A percentile compares a stretch with the other conserved stretches of the same genome.
These are phyloP conservation scores for Ceriops decandra DNA, from an alignment of 345 rosid genomes.

Conservation along the genomic window DNA sequence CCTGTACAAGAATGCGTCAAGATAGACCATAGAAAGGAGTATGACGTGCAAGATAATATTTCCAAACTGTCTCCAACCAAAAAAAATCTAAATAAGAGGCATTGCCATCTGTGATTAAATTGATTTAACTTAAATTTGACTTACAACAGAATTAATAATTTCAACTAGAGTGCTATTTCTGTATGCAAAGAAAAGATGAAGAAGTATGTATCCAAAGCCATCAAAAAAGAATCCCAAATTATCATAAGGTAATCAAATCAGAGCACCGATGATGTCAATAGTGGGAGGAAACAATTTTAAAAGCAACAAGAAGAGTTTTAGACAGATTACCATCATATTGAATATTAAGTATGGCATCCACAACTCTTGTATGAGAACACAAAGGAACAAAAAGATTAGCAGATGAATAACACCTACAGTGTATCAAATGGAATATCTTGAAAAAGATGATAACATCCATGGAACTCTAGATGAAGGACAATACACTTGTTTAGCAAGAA, in stretches of 20 bases:
- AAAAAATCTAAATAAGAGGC: slow-evolving; percentile 63
- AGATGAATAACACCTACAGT: neutral
- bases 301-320: neutral
- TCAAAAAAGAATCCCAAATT: neutral
- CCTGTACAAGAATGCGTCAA: slow-evolving; percentile 68
- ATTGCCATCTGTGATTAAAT: slow-evolving; percentile 61
- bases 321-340: neutral
- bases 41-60: slow-evolving; percentile 64
- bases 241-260: neutral
- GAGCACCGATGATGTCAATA: neutral
- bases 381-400: neutral
- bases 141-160: slow-evolving; percentile 13
- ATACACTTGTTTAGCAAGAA: too few species aligned
- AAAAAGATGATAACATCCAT: neutral
- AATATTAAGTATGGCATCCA: neutral
- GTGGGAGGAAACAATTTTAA: neutral
- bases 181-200: slow-evolving; percentile 8
- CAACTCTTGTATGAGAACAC: neutral
- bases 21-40: slow-evolving; percentile 71
- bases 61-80: slow-evolving; percentile 76
- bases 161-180: slow-evolving; percentile 20
- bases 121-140: slow-evolving; percentile 34
- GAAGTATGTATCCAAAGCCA: slow-evolving; percentile 12
- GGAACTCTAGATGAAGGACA: too few species aligned
- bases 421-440: neutral